Evolutionary conservation across 148 eudicot genomes (phyloP).

Genomic region (Rhododendron ferrugineum): DNA sequence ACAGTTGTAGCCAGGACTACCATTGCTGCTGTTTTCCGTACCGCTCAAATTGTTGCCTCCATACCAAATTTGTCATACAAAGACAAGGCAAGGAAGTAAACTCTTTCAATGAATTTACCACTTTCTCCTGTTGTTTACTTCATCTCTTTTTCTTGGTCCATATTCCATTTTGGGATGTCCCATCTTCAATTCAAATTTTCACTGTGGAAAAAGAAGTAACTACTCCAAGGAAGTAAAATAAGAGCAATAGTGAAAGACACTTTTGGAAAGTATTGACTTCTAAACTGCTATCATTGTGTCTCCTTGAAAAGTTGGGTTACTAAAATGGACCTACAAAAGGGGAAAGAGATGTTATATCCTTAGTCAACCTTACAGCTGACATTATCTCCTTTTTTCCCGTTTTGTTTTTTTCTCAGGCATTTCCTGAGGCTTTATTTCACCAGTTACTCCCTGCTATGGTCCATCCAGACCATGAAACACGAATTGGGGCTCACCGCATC

Average conservation of each 20-base stretch:
- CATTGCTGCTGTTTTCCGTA: conserved; percentile 75
- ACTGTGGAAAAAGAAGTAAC: background rate
- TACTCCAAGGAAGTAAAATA: background rate
- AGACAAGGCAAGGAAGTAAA: conserved; percentile 50
- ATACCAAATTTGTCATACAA: conserved; percentile 72
- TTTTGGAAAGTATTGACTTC: background rate
- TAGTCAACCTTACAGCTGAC: background rate
- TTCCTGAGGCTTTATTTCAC: conserved; percentile 94
- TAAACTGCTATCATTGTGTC: background rate
- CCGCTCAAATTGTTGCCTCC: conserved; percentile 88
- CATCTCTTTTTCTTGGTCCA: background rate
- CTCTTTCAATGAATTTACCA: background rate
- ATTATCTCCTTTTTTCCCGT: background rate
- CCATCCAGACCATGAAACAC: conserved; percentile 84
- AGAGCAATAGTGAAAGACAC: background rate
- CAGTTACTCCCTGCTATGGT: conserved; percentile 95
- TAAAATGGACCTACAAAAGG: background rate
- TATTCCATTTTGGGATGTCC: background rate
- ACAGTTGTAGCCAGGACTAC: conserved; percentile 77
- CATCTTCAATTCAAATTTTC: background rate
- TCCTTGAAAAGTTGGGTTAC: background rate
- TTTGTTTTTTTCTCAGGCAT: conserved; percentile 46
- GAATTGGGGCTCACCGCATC: conserved; percentile 80
- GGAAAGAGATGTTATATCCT: background rate
- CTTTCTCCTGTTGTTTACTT: background rate